phyloP scores from a whole-genome alignment of 176 grass and related monocot genomes.

The Hyparrhenia diplandra region DNA sequence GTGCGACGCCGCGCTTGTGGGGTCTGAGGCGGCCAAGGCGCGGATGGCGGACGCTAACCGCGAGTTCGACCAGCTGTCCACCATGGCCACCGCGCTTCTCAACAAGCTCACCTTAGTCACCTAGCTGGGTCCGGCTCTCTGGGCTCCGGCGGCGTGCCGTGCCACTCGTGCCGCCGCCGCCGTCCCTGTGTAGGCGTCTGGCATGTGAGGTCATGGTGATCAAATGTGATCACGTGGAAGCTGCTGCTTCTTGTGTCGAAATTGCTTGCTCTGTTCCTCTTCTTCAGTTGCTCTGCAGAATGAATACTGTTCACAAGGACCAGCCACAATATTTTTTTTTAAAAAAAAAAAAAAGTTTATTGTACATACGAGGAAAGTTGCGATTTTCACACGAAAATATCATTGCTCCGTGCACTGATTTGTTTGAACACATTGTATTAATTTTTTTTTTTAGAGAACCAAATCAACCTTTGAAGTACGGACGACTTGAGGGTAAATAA shows the following conservation, averaged over 20 bases:
- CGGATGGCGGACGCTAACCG: constrained; percentile 6
- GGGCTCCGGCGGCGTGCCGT: not conserved
- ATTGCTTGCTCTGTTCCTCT: not conserved
- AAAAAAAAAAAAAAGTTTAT: too few relatives aligned
- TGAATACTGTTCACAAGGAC: not conserved
- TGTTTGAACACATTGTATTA: too few relatives aligned
- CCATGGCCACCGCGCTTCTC: constrained; percentile 42
- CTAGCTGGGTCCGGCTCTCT: too few relatives aligned
- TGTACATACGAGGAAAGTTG: not conserved
- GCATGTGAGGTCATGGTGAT: too few relatives aligned
- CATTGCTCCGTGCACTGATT: not conserved
- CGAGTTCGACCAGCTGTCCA: constrained; percentile 35
- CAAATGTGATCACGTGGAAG: not conserved
- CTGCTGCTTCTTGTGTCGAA: not conserved
- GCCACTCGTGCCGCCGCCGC: not conserved
- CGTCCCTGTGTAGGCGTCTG: too few relatives aligned
- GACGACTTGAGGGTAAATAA: not conserved
- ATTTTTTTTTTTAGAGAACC: too few relatives aligned
- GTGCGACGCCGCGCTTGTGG: constrained; percentile 25
- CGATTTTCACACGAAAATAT: not conserved
- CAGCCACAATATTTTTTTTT: not conserved
- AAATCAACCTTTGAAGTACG: not conserved
- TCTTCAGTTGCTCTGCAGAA: not conserved
- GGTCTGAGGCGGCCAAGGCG: not conserved
- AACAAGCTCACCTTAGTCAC: not conserved